Conservation (phyloP, 306 rosid species). For the Alnus glutinosa region DNA sequence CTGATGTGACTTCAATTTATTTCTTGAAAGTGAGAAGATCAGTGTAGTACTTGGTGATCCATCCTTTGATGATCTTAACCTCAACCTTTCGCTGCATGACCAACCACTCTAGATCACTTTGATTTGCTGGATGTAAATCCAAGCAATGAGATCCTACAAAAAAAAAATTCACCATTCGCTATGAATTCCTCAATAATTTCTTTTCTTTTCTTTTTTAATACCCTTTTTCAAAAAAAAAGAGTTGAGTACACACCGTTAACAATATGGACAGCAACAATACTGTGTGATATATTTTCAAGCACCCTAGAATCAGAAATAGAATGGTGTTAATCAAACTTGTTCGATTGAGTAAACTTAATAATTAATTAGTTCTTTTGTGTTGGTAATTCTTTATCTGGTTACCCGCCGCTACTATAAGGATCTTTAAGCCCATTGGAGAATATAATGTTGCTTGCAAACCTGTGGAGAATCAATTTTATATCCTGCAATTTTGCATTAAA, state of each 20-base stretch:
- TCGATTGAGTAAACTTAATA: background rate
- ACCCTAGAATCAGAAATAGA: slow-evolving; percentile 37
- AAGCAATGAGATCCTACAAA: slow-evolving; percentile 67
- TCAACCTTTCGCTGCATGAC: slow-evolving; percentile 41
- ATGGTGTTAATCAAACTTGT: background rate
- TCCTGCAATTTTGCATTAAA: slow-evolving; percentile 39
- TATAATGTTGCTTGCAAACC: slow-evolving; percentile 63
- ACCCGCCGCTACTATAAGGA: slow-evolving; percentile 69
- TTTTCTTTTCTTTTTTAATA: background rate
- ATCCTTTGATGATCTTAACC: slow-evolving; percentile 37
- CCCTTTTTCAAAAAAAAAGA: background rate
- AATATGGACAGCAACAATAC: slow-evolving; percentile 41
- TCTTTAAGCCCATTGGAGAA: slow-evolving; percentile 76
- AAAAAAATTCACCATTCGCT: background rate
- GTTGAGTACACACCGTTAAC: slow-evolving; percentile 30
- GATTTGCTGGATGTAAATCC: slow-evolving; percentile 30
- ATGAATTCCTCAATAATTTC: background rate
- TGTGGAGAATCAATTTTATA: slow-evolving; percentile 46
- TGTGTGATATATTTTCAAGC: slow-evolving; percentile 47
- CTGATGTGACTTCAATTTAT: no score
- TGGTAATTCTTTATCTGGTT: slow-evolving; percentile 1
- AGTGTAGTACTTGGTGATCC: slow-evolving; percentile 45
- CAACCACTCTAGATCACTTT: slow-evolving; percentile 54
- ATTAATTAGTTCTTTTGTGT: background rate
- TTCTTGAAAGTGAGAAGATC: slow-evolving; percentile 22